These are phyloP conservation scores for Prunus yedoensis DNA, from an alignment of 331 rosid genomes.

Conservation along the genomic window DNA sequence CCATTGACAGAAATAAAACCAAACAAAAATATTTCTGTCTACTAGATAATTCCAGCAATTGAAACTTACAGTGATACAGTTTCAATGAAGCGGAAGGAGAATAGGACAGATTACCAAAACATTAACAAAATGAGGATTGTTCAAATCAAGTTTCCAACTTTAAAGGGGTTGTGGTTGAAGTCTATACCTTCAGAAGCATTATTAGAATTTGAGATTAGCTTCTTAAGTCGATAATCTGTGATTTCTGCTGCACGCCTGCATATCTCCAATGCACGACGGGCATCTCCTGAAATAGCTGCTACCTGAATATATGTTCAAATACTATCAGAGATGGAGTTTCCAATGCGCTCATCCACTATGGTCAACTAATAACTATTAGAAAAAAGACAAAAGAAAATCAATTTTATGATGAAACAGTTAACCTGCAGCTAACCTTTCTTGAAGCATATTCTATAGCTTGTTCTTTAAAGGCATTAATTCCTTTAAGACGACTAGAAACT, in stretches of 20 bases:
- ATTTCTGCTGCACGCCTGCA: conserved; percentile 98
- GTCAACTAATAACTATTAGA: conserved; percentile 9
- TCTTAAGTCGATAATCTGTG: conserved; percentile 67
- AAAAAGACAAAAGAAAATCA: not conserved
- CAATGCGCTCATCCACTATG: not conserved
- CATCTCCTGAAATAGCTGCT: conserved; percentile 97
- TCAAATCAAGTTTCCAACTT: conserved; percentile 7
- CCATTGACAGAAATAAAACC: not conserved
- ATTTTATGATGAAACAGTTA: not conserved
- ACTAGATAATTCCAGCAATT: not conserved
- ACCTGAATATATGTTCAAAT: conserved; percentile 54
- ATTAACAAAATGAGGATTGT: not conserved
- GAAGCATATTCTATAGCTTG: conserved; percentile 9
- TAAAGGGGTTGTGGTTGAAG: not conserved
- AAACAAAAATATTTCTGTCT: not conserved
- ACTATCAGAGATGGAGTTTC: conserved; percentile 10
- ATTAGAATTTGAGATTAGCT: conserved; percentile 39
- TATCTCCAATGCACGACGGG: conserved; percentile 93
- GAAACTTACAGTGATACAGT: not conserved
- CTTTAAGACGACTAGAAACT: conserved; percentile 78
- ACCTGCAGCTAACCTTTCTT: not conserved
- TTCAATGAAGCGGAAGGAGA: not conserved
- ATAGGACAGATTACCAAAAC: not conserved
- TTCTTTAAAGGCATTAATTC: conserved; percentile 56
- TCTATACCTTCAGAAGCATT: conserved; percentile 49